These are phyloP conservation scores for Fusarium ramigenum DNA, from an alignment of 2,329 filamentous ascomycete species.

Conservation along the genomic window DNA sequence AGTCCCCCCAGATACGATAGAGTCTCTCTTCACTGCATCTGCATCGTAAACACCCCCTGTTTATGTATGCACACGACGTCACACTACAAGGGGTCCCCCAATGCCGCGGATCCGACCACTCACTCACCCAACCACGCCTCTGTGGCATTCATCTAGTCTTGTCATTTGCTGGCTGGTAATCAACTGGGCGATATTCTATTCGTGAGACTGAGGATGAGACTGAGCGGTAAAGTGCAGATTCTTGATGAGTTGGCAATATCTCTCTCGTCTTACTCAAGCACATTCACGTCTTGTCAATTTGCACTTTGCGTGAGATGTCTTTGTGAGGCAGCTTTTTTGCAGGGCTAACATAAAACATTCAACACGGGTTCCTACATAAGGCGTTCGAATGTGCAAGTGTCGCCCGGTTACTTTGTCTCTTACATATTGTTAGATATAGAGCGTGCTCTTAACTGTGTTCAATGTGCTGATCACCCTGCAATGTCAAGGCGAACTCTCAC, in stretches of 20 bases:
- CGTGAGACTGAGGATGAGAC: background rate
- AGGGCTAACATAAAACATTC: background rate
- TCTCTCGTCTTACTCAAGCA: background rate
- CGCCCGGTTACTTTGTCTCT: background rate
- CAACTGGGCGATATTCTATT: background rate
- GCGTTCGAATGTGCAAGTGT: background rate
- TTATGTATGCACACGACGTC: conserved; percentile 7
- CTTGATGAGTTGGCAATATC: conserved; percentile 1
- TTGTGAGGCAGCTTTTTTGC: background rate
- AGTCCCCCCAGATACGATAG: background rate
- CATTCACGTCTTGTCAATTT: background rate
- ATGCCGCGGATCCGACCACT: conserved; percentile 22
- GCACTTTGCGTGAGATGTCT: background rate
- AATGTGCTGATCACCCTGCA: background rate
- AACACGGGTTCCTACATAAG: conserved; percentile 12
- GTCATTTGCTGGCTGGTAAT: conserved; percentile 9
- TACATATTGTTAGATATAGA: background rate
- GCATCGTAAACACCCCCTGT: background rate
- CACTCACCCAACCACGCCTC: background rate
- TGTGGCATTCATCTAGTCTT: background rate
- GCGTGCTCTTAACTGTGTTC: background rate
- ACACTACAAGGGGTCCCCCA: background rate
- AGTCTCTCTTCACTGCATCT: background rate
- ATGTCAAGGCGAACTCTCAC: background rate
- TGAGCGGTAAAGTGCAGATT: conserved; percentile 17